Base-by-base conservation (phyloP, 176 grass and related monocot genomes). In the Alopecurus myosuroides region DNA sequence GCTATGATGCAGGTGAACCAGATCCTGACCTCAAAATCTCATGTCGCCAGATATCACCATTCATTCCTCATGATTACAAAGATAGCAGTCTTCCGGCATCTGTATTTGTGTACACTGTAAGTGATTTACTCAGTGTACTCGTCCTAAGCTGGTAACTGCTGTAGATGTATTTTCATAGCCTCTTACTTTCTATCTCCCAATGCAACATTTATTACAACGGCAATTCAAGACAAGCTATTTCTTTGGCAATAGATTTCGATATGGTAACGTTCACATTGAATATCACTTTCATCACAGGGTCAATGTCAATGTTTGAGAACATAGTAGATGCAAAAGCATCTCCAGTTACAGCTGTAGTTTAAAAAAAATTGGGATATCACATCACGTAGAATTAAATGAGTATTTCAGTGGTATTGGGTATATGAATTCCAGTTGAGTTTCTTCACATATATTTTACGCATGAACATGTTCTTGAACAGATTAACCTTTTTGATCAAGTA, bases 21-120 rank as follows among this genome's bases (percentile, higher is more conserved):
- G 97, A 99, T 88, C 97, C 97, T 4, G 97, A 99, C 71, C 93
- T 99, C 41, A 99, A 99, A 89, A 96, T 99, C 28, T 99, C 97
- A 77, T 99, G 97, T 83, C 93, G 97, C 45, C 97, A 99, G 57
- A 99, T 99, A 92, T 99, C 97, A 81, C 97, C 97, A 68, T 99
- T 99, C 77, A 96, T 96, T 71, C 97, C 97, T 80, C 91, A 96
- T 88, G 87, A 99, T 99, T 99, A 99, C 69, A 91, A 88, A 74
- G 97, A 99, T 68, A 99, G 97, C 90, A 99, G 97, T 69, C 94
- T 96, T 84, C 97, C 97, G 57, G 80, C 97, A 64, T 89, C 88
- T 92, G 97, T 99, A 41, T 99, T 99, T 88, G 94, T 99, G 69
- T 99, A 99, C 83, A 99, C 97, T 50, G 97, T 99, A 81, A 87